Evolutionary conservation across 2,329 filamentous ascomycete genomes (phyloP).

Genomic region (Trichophyton benhamiae): DNA sequence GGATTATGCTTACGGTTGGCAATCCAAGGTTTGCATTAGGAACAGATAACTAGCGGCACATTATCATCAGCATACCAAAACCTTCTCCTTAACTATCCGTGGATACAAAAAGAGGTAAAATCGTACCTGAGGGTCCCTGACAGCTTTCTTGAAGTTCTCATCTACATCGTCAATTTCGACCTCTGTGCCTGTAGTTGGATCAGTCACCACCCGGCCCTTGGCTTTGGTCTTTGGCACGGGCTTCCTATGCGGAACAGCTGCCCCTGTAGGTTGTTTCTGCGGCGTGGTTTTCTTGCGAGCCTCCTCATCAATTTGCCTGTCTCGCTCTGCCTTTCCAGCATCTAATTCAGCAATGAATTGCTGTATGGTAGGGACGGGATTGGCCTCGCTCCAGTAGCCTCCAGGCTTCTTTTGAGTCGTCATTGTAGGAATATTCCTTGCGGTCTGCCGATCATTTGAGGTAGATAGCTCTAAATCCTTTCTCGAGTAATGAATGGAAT

Average conservation of each 20-base stretch:
- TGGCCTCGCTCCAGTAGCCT: slow-evolving; percentile 69
- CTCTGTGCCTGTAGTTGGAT: slow-evolving; percentile 76
- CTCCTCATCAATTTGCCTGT: slow-evolving; percentile 55
- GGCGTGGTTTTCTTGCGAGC: slow-evolving; percentile 29
- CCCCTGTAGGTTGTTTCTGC: slow-evolving; percentile 21
- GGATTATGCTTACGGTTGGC: slow-evolving; percentile 41
- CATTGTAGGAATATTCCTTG: slow-evolving; percentile 21
- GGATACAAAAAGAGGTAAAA: slow-evolving; percentile 8
- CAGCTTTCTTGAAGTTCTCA: slow-evolving; percentile 54
- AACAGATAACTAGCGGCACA: slow-evolving; percentile 51
- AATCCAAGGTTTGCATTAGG: slow-evolving; percentile 82
- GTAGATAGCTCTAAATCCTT: neutral
- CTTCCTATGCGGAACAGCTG: slow-evolving; percentile 37
- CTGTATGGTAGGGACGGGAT: slow-evolving; percentile 77
- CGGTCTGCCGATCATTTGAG: neutral
- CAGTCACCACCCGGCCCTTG: slow-evolving; percentile 55
- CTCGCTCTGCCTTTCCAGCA: slow-evolving; percentile 61
- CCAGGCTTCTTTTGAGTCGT: slow-evolving; percentile 38
- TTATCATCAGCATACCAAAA: neutral
- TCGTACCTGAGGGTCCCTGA: slow-evolving; percentile 56
- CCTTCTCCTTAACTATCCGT: neutral
- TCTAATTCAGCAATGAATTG: slow-evolving; percentile 73
- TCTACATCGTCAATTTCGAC: slow-evolving; percentile 77
- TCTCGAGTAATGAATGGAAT: neutral
- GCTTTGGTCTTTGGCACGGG: slow-evolving; percentile 29